Evolutionary conservation across 306 rosid genomes (phyloP), one percentile per base, ranked within the genome.

Genomic region (Gleditsia sinensis): DNA sequence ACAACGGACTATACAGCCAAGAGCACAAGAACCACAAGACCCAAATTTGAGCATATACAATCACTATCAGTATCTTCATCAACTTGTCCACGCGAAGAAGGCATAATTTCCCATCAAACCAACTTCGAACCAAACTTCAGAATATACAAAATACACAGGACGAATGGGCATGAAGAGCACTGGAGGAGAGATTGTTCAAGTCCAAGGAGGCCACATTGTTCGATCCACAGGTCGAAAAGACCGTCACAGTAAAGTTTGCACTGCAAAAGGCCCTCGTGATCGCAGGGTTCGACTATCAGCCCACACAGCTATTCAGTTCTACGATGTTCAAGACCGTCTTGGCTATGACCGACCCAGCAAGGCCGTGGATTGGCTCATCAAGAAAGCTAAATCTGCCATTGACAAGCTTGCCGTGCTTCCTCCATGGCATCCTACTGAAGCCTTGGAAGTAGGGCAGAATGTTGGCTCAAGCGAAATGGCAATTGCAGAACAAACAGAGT

Each of bases 321-420:
- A 94, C 20, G 98, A 94, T 79, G 91, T 94, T 36, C 98, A 94
- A 59, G 97, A 94, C 25, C 89, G 97, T 9, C 65, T 91, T 1
- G 97, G 98, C 46, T 94, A 89, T 58, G 97, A 94, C 39, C 79
- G 96, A 28, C 96, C 97, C 6, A 94, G 96, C 78, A 91, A 88
- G 51, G 98, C 96, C 0, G 94, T 94, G 25, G 97, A 91, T 48
- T 94, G 97, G 97, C 97, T 94, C 59, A 91, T 94, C 81, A 89
- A 84, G 80, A 94, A 90, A 59, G 98, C 97, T 0, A 85, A 85
- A 46, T 46, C 82, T 21, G 78, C 98, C 73, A 94, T 91, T 72
- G 96, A 91, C 79, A 91, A 90, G 60, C 93, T 91, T 0, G 94
- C 80, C 0, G 88, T 89, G 83, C 94, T 94, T 23, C 96, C 98